Evolutionary conservation across 2,329 filamentous ascomycete genomes (phyloP).

Genomic region (Pezicula radicicola): DNA sequence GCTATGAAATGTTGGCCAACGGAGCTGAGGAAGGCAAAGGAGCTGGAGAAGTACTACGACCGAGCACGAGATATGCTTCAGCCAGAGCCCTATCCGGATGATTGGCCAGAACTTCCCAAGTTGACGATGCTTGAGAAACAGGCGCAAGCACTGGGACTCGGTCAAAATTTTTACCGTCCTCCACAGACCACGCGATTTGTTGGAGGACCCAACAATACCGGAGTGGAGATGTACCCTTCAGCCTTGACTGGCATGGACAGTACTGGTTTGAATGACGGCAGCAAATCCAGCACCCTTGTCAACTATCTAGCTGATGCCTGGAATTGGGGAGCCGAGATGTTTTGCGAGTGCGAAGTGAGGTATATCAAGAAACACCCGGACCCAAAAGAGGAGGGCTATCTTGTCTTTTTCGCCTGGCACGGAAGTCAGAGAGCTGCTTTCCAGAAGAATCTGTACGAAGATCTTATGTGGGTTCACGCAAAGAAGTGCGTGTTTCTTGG

Average conservation of each 20-base stretch:
- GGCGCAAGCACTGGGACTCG: slow-evolving; percentile 47
- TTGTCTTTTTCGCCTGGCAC: slow-evolving; percentile 64
- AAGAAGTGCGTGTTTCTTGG: slow-evolving; percentile 64
- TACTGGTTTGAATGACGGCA: slow-evolving; percentile 65
- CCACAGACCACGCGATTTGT: slow-evolving; percentile 62
- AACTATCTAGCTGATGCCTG: slow-evolving; percentile 68
- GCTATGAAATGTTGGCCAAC: slow-evolving; percentile 54
- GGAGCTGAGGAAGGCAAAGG: slow-evolving; percentile 45
- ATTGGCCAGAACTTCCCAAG: slow-evolving; percentile 57
- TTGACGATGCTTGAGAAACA: slow-evolving; percentile 54
- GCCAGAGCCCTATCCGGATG: slow-evolving; percentile 53
- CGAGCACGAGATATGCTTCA: slow-evolving; percentile 54
- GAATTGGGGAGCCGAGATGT: slow-evolving; percentile 71
- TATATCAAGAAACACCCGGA: slow-evolving; percentile 53
- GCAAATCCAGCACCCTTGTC: slow-evolving; percentile 62
- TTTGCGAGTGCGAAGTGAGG: slow-evolving; percentile 65
- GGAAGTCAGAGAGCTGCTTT: slow-evolving; percentile 54
- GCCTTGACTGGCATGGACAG: slow-evolving; percentile 58
- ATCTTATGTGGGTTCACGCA: slow-evolving; percentile 66
- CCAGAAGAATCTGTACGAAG: slow-evolving; percentile 49
- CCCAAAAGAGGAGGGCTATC: slow-evolving; percentile 48
- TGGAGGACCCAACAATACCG: slow-evolving; percentile 58
- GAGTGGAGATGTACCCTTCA: slow-evolving; percentile 60
- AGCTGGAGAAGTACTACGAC: slow-evolving; percentile 52
- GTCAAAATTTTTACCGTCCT: slow-evolving; percentile 51